Base-by-base conservation (phyloP, 2,329 filamentous ascomycete genomes). In the Cercospora nicotianae region DNA sequence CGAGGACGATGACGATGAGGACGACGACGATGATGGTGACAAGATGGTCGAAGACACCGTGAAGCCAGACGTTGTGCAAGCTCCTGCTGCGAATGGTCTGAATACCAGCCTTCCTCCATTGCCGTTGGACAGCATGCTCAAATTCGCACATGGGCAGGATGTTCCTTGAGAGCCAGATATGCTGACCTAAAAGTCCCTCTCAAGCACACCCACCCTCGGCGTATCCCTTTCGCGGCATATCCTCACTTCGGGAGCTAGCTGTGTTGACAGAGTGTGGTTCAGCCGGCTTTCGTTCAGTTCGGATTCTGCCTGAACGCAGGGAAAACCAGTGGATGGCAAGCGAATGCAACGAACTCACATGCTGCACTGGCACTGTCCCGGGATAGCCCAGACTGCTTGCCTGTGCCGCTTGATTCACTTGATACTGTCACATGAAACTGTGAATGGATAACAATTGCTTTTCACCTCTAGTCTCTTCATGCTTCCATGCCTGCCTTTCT, bases 1-100 rank as follows among this genome's bases (percentile, higher is more conserved):
- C 2, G 87, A 89, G 1, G 87, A 89, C 8, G 82, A 82, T 1
- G 81, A 81, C 8, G 81, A 81, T 2, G 80, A 81, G 30, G 81
- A 80, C 5, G 81, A 81, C 39, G 73, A 72, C n/a, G 70, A 71
- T 33, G 65, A 72, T 64, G 64, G 66, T 13, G 33, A 63, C 16
- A 67, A 48, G 57, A 66, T 69, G 68, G 57, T 78, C 68, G 67
- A 78, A 31, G 76, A 64, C 42, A 55, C 60, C n/a, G 31, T 31
- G 53, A 59, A 39, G 7, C 45, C 55, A 39, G 61, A 67, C 7
- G 39, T 55, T 12, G 57, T 36, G 28, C 39, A 64, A 26, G 33
- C 45, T 39, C 55, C 63, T 30, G 33, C 45, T 16, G 39, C 58
- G 39, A 48, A 58, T 28, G 69, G 71, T 7, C 59, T 66, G 26